Evolutionary conservation across 352 stramenopile species (phyloP), one percentile per base, ranked within the genome.

Genomic region (Phytophthora rubi): DNA sequence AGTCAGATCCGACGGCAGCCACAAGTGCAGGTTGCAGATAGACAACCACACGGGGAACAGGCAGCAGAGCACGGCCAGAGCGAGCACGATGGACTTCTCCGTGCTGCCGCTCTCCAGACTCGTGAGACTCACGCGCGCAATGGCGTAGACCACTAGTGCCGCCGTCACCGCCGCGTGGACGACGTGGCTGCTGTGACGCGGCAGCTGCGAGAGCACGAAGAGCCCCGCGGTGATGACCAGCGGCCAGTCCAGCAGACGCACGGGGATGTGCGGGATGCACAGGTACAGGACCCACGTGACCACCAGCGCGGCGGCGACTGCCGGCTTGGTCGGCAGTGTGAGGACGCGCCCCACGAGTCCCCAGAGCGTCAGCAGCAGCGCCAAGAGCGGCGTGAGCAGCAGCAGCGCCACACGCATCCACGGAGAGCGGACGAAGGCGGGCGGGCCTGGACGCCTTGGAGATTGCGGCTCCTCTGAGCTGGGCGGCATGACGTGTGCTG

Each of bases 321-420:
- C 77, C 23, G 65, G 53, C 18, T 77, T 73, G 12, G 64, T 42
- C 2, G 86, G 71, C 2, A 85, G 75, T 4, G 82, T 89, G 23
- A 94, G 68, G 4, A 89, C 7, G 18, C 76, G 75, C 18, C 85
- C 80, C 12, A 90, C 28, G 35, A 83, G 4, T 10, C 82, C 79
- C 85, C 85, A 94, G 28, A 91, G 49, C 37, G 74, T 54, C 45
- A 93, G 68, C n/a, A 85, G 28, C 4, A 86, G 68, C 62, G 76
- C 52, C 21, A 88, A 32, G 13, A 93, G 72, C 10, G 85, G 85
- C 18, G 75, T 55, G 37, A 82, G 47, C 52, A 90, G 21, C 53
- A 91, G 33, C 59, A 89, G 53, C 51, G 70, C 15, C 9, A 79
- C 39, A 28, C 71, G 69, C 10, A 85, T 35, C 18, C 60, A 56